Evolutionary conservation across 306 rosid genomes (phyloP).

Genomic region (Ormosia emarginata): DNA sequence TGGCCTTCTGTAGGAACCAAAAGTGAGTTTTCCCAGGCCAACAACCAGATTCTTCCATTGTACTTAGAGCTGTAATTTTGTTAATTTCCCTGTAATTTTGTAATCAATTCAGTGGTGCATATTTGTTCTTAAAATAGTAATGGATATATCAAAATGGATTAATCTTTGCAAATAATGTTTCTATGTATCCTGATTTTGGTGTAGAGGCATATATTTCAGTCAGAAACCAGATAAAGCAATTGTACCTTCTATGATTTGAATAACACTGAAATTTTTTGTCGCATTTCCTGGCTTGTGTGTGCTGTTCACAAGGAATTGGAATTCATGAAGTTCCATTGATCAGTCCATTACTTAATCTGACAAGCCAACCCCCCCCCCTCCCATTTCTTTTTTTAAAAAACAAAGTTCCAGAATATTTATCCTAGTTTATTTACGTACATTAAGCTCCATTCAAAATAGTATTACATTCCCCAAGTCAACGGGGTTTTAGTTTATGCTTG

Average conservation of each 20-base stretch:
- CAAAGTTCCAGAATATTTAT: too few species aligned
- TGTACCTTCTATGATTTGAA: slow-evolving; percentile 22
- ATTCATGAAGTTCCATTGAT: not conserved
- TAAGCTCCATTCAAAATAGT: not conserved
- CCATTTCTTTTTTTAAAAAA: too few species aligned
- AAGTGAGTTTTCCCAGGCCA: slow-evolving; percentile 15
- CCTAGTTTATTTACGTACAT: not conserved
- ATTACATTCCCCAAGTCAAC: not conserved
- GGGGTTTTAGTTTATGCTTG: not conserved
- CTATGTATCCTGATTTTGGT: slow-evolving; percentile 11
- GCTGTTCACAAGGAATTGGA: not conserved
- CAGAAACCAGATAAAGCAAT: slow-evolving; percentile 13
- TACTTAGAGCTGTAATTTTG: slow-evolving; percentile 35
- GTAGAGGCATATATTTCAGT: slow-evolving; percentile 2
- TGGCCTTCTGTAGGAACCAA: slow-evolving; percentile 54
- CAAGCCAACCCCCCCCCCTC: not conserved
- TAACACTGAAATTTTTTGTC: not conserved
- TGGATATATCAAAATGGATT: slow-evolving; percentile 33
- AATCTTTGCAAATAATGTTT: slow-evolving; percentile 22
- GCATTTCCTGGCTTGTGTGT: not conserved
- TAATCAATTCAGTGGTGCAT: slow-evolving; percentile 37
- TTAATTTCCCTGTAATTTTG: slow-evolving; percentile 36
- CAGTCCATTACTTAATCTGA: not conserved
- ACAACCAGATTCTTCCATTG: slow-evolving; percentile 26
- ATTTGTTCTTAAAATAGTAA: slow-evolving; percentile 15